Conservation (phyloP, 2,329 filamentous ascomycete species). For the Sphaerulina vaccinii region DNA sequence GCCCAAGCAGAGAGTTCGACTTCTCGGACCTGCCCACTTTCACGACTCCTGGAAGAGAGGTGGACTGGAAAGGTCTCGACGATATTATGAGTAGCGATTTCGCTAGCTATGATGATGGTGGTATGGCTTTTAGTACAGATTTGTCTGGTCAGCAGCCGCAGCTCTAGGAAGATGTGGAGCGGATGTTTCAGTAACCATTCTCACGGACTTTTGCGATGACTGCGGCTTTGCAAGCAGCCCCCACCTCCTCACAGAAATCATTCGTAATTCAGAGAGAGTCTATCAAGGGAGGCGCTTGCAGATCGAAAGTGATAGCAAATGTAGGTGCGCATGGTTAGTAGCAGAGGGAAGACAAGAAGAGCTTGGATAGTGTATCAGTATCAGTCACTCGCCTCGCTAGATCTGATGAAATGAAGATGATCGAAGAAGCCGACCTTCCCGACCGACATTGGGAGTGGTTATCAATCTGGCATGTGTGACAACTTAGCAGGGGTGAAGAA, state of each 20-base stretch:
- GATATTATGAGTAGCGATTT: constrained; percentile 36
- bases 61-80: constrained; percentile 33
- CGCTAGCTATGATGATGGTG: constrained; percentile 27
- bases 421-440: too few relatives aligned
- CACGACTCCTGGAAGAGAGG: constrained; percentile 30
- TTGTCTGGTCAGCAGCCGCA: background rate
- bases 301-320: background rate
- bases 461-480: too few relatives aligned
- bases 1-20: constrained; percentile 33
- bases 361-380: background rate
- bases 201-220: background rate
- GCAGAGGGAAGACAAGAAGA: background rate
- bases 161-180: background rate
- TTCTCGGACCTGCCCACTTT: constrained; percentile 38
- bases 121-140: constrained; percentile 13
- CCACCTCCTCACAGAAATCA: too few relatives aligned
- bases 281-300: too few relatives aligned
- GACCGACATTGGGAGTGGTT: too few relatives aligned
- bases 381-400: background rate
- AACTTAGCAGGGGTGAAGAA: too few relatives aligned
- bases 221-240: too few relatives aligned
- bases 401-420: constrained; percentile 2
- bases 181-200: background rate
- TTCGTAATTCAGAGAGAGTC: too few relatives aligned
- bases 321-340: constrained; percentile 5